Conservation (phyloP, 768 basidiomycete species). For the Artomyces pyxidatus region DNA sequence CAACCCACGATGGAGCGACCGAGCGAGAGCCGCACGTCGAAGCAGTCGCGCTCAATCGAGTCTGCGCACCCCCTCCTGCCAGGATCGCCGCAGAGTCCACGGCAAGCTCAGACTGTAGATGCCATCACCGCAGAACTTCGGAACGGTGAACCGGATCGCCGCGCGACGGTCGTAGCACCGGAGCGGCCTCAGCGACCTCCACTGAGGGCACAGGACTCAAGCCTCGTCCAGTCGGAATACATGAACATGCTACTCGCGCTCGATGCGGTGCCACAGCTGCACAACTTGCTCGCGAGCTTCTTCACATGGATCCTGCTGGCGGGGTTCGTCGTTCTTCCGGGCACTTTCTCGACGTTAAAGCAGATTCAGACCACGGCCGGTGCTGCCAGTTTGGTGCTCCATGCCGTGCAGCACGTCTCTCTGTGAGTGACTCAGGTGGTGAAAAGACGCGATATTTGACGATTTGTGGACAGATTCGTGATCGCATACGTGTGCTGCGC, state of each 20-base stretch:
- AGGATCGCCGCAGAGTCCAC: too few relatives aligned
- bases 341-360: conserved; percentile 7
- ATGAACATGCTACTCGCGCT: conserved; percentile 5
- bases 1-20: too few relatives aligned
- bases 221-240: not conserved
- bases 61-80: too few relatives aligned
- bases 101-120: too few relatives aligned
- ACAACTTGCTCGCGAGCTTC: conserved; percentile 3
- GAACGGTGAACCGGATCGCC: too few relatives aligned
- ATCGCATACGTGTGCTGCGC: conserved; percentile 4
- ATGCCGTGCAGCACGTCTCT: not conserved
- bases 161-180: not conserved
- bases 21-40: too few relatives aligned
- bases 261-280: conserved; percentile 5
- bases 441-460: not conserved
- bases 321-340: conserved; percentile 11
- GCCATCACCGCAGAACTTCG: too few relatives aligned
- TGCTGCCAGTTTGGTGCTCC: not conserved
- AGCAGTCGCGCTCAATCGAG: too few relatives aligned
- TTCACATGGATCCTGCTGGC: conserved; percentile 13
- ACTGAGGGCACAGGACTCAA: not conserved
- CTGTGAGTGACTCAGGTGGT: conserved; percentile 2
- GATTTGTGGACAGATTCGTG: not conserved
- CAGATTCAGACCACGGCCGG: not conserved
- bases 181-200: not conserved